Base-by-base conservation (phyloP, 2,329 filamentous ascomycete species). In the Claviceps citrina region DNA sequence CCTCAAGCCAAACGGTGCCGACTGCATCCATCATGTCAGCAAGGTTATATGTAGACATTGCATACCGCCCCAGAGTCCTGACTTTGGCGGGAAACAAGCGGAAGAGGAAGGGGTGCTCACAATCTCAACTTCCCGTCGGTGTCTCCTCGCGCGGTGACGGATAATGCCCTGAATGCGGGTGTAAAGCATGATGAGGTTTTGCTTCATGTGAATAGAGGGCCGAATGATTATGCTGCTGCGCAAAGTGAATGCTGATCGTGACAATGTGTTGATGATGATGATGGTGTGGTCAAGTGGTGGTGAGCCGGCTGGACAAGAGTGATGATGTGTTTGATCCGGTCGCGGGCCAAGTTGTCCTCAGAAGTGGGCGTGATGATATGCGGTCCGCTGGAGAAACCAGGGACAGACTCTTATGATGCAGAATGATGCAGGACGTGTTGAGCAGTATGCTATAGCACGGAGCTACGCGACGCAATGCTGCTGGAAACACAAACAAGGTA, bases 1-100 rank as follows among this genome's bases (percentile, higher is more conserved):
- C 51, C 70, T 68, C 50, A 76, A 69, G 53, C 76, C 64, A 56
- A 72, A 78, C 0, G 73, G 73, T 8, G 66, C 65, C 37, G 71
- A 76, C 73, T 76, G 44, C 15, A 25, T n/a, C n/a, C 5, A 19
- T 18, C 13, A 15, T 7, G 39, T 44, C 25, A 44, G 31, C 20
- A 8, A n/a, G n/a, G n/a, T n/a, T n/a, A n/a, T n/a, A n/a, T n/a
- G n/a, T n/a, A n/a, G n/a, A n/a, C n/a, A n/a, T n/a, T n/a, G n/a
- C n/a, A n/a, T n/a, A n/a, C n/a, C n/a, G n/a, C n/a, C n/a, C n/a
- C n/a, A n/a, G n/a, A n/a, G n/a, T n/a, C n/a, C n/a, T n/a, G n/a
- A n/a, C n/a, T n/a, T n/a, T n/a, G n/a, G n/a, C n/a, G n/a, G n/a
- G n/a, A n/a, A n/a, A n/a, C n/a, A n/a, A n/a, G n/a, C n/a, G n/a